Evolutionary conservation across 2,329 filamentous ascomycete species (phyloP).

Genomic region (Cordyceps cicadae): DNA sequence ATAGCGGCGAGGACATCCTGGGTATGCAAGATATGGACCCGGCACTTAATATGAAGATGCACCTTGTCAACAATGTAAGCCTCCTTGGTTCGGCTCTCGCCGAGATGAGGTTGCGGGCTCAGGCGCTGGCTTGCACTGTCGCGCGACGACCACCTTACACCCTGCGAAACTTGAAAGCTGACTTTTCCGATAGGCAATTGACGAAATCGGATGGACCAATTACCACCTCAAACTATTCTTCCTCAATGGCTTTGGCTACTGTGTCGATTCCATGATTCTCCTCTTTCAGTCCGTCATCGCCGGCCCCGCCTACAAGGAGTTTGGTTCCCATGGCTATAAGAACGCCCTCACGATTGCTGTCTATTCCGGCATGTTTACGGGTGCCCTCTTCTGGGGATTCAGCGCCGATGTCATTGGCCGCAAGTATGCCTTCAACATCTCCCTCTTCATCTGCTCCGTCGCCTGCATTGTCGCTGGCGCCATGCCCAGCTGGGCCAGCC

Average conservation of each 20-base stretch:
- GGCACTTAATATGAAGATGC: slow-evolving; percentile 58
- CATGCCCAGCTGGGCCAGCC: slow-evolving; percentile 56
- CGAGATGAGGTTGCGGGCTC: neutral
- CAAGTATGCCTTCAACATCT: slow-evolving; percentile 60
- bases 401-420: slow-evolving; percentile 60
- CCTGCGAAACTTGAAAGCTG: neutral
- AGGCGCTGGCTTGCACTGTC: neutral
- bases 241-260: slow-evolving; percentile 52
- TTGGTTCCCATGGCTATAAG: slow-evolving; percentile 43
- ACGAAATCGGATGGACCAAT: slow-evolving; percentile 53
- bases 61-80: slow-evolving; percentile 57
- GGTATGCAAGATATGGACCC: slow-evolving; percentile 50
- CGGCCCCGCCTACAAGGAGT: slow-evolving; percentile 49
- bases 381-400: slow-evolving; percentile 61
- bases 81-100: neutral
- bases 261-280: slow-evolving; percentile 38
- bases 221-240: slow-evolving; percentile 54
- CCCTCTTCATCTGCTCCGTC: slow-evolving; percentile 54
- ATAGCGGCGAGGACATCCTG: slow-evolving; percentile 41
- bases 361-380: slow-evolving; percentile 47
- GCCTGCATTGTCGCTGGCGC: slow-evolving; percentile 54
- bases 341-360: slow-evolving; percentile 54
- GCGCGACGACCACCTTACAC: neutral
- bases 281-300: slow-evolving; percentile 57
- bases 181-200: slow-evolving; percentile 31